Percentiles rank a stretch among this genome's conserved stretches.
phyloP scores from a whole-genome alignment of 371 early-diverging fungal species.

The Funneliformis caledonium region DNA sequence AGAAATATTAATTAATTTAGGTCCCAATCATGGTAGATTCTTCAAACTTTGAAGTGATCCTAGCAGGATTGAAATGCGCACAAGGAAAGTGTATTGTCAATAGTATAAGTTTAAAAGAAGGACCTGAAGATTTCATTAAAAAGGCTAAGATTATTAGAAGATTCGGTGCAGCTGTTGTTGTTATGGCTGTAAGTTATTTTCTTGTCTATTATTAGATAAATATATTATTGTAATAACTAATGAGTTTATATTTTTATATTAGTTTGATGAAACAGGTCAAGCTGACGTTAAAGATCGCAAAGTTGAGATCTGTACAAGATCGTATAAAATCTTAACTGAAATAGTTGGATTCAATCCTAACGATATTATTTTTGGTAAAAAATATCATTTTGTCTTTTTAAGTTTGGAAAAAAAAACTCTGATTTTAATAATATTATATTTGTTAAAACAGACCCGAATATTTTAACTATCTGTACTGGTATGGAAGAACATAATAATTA shows the following conservation, averaged over 20 bases:
- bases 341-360: conserved; percentile 86
- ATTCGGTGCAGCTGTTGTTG: conserved; percentile 95
- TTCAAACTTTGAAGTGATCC: conserved; percentile 95
- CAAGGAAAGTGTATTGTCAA: conserved; percentile 97
- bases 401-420: background rate
- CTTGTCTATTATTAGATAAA: no score
- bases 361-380: conserved; percentile 81
- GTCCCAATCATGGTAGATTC: conserved; percentile 94
- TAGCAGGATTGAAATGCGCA: conserved; percentile 91
- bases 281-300: conserved; percentile 85
- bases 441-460: conserved; percentile 77
- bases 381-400: background rate
- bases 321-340: conserved; percentile 85
- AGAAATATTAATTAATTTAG: conserved; percentile 15
- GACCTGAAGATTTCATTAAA: conserved; percentile 87
- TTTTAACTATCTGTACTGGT: conserved; percentile 93
- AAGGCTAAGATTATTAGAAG: conserved; percentile 86
- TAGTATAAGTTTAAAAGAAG: conserved; percentile 93
- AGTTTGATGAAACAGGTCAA: conserved; percentile 93
- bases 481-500: conserved; percentile 97
- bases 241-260: background rate
- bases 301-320: conserved; percentile 87
- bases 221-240: background rate
- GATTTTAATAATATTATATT: background rate
- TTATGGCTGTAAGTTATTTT: conserved; percentile 80